Evolutionary conservation across 192 early-diverging fungal genomes (phyloP).

Genomic region (Dissophora globulifera): DNA sequence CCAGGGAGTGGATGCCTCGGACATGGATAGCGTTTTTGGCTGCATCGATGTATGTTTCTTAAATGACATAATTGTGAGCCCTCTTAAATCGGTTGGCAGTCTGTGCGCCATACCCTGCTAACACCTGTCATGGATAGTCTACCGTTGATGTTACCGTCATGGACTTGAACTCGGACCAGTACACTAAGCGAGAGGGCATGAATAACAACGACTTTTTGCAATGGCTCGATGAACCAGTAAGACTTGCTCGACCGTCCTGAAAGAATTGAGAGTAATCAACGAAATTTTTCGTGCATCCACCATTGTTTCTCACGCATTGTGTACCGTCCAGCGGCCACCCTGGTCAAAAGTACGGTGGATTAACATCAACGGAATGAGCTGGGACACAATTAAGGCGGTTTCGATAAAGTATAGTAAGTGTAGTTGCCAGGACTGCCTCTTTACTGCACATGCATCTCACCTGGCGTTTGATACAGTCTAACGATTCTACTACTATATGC

Average conservation of each 20-base stretch:
- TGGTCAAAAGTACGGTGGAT: constrained; percentile 64
- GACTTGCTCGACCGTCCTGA: too few species aligned
- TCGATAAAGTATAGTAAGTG: constrained; percentile 50
- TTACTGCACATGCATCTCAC: background rate
- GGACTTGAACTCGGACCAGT: constrained; percentile 28
- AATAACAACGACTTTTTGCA: constrained; percentile 32
- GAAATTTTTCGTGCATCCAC: background rate
- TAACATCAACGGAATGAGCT: constrained; percentile 60
- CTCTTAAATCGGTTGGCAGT: background rate
- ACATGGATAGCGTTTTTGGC: constrained; percentile 46
- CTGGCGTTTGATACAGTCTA: too few species aligned
- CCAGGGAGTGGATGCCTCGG: constrained; percentile 44
- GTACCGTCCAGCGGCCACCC: constrained; percentile 34
- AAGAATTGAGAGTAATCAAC: background rate
- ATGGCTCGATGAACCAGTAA: constrained; percentile 43
- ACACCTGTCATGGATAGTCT: constrained; percentile 1
- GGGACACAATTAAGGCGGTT: constrained; percentile 57
- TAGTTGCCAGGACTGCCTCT: too few species aligned
- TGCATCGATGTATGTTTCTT: constrained; percentile 34
- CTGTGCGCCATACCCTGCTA: too few species aligned
- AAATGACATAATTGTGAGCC: background rate
- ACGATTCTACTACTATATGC: too few species aligned
- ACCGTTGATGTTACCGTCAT: constrained; percentile 34
- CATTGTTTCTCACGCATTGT: background rate
- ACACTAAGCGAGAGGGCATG: constrained; percentile 14